Conservation (phyloP, 2,329 filamentous ascomycete species). For the Cercospora sp. region DNA sequence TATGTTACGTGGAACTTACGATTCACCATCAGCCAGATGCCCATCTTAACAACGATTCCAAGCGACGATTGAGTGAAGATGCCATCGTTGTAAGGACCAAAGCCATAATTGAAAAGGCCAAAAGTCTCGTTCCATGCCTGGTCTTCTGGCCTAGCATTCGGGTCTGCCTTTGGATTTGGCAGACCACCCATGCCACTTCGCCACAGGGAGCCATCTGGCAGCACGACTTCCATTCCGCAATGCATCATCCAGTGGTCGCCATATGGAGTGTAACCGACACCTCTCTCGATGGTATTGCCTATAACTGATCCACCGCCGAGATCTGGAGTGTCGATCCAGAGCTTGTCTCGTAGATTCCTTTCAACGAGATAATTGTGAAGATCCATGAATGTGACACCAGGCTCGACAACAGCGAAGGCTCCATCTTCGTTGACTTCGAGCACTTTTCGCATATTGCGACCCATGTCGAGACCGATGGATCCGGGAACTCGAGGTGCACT, state of each 20-base stretch:
- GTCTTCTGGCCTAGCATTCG: constrained; percentile 24
- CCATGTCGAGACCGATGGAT: constrained; percentile 54
- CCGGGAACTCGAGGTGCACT: constrained; percentile 55
- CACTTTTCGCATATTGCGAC: constrained; percentile 55
- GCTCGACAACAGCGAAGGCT: constrained; percentile 55
- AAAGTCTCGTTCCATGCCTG: constrained; percentile 28
- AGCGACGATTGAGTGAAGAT: constrained; percentile 42
- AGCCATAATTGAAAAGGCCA: constrained; percentile 40
- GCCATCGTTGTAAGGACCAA: constrained; percentile 42
- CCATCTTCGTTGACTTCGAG: constrained; percentile 53
- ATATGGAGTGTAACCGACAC: constrained; percentile 42
- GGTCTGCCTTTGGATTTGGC: constrained; percentile 33
- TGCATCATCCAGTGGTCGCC: constrained; percentile 50
- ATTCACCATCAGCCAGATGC: constrained; percentile 56
- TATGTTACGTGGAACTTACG: constrained; percentile 25
- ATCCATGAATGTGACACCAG: constrained; percentile 56
- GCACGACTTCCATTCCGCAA: constrained; percentile 47
- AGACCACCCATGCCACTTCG: constrained; percentile 47
- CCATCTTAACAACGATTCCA: constrained; percentile 51
- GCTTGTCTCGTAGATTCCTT: constrained; percentile 40
- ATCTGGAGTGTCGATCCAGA: constrained; percentile 51
- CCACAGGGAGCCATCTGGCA: constrained; percentile 43
- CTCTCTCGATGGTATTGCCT: constrained; percentile 53
- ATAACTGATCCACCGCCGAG: constrained; percentile 54
- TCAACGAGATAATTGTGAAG: constrained; percentile 53